These are phyloP conservation scores for Mycosarcoma mackinlayi DNA, from an alignment of 1,284 basidiomycete species.

Conservation along the genomic window DNA sequence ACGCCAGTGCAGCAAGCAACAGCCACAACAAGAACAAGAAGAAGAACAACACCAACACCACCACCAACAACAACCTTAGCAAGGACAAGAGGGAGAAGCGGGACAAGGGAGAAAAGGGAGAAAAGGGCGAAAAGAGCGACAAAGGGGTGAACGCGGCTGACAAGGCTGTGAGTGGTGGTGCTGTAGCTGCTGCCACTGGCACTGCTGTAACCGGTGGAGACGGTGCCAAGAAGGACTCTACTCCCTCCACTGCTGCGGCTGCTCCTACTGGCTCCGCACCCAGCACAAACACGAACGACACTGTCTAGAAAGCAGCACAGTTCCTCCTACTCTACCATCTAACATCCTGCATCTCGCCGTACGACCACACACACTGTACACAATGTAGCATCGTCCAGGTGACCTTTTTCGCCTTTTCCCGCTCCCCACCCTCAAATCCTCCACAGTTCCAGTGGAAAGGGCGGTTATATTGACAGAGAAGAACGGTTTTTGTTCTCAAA, in stretches of 20 bases:
- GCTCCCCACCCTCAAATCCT: no score
- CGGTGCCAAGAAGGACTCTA: constrained; percentile 9
- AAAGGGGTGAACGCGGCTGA: no score
- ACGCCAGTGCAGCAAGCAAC: not conserved
- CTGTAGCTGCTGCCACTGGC: not conserved
- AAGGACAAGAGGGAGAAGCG: constrained; percentile 4
- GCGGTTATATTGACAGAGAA: no score
- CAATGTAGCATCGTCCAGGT: no score
- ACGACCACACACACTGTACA: no score
- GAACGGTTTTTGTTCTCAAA: no score
- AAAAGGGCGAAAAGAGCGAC: constrained; percentile 7
- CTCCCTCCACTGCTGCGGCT: constrained; percentile 6
- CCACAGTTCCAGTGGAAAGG: no score
- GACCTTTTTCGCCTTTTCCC: no score
- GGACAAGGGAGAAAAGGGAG: constrained; percentile 1
- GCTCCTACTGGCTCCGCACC: not conserved
- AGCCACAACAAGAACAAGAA: constrained; percentile 44
- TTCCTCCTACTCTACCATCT: not conserved
- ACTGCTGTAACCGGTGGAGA: constrained; percentile 2
- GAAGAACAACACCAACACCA: constrained; percentile 31
- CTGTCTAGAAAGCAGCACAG: not conserved
- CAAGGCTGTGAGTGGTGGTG: not conserved
- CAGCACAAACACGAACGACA: not conserved
- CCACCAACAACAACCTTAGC: constrained; percentile 27
- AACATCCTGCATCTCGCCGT: no score